These are phyloP conservation scores for Tuber borchii DNA, from an alignment of 495 filamentous ascomycete species.

Conservation along the genomic window DNA sequence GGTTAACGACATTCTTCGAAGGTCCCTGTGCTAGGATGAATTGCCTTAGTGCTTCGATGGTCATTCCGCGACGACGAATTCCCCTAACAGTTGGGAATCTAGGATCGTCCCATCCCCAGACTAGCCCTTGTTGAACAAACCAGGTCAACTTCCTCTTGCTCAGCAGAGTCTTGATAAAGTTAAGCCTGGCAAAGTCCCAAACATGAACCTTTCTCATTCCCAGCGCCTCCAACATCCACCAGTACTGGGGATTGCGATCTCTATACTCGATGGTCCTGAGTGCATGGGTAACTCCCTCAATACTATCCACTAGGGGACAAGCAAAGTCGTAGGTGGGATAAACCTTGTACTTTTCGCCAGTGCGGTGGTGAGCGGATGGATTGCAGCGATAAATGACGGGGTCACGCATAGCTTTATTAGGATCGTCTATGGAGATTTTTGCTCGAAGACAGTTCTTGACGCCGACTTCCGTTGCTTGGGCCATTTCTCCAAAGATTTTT, in stretches of 20 bases:
- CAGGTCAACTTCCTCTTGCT: constrained; percentile 95
- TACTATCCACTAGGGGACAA: constrained; percentile 81
- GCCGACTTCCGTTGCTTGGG: constrained; percentile 67
- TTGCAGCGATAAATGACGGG: constrained; percentile 93
- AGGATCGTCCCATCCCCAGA: constrained; percentile 92
- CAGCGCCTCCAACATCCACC: constrained; percentile 86
- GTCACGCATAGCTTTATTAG: constrained; percentile 81
- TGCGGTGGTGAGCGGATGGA: constrained; percentile 76
- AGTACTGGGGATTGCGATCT: constrained; percentile 93
- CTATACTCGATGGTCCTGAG: constrained; percentile 94
- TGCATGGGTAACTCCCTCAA: constrained; percentile 92
- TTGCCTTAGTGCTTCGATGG: constrained; percentile 75
- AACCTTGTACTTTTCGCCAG: constrained; percentile 82
- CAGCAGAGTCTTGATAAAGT: constrained; percentile 83
- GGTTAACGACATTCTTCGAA: constrained; percentile 76
- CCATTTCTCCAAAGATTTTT: constrained; percentile 80
- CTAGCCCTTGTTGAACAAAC: constrained; percentile 75
- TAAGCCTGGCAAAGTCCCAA: constrained; percentile 97
- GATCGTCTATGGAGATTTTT: constrained; percentile 75
- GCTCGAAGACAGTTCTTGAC: constrained; percentile 77
- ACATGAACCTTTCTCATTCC: constrained; percentile 83
- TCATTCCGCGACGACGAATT: constrained; percentile 83
- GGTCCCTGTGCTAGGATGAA: constrained; percentile 93
- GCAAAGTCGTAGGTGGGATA: constrained; percentile 96
- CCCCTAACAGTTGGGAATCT: constrained; percentile 92